Percentiles rank a stretch among this genome's conserved stretches.
These are phyloP conservation scores for Metschnikowia gruessii DNA, from an alignment of 805 yeast species.

Conservation along the genomic window DNA sequence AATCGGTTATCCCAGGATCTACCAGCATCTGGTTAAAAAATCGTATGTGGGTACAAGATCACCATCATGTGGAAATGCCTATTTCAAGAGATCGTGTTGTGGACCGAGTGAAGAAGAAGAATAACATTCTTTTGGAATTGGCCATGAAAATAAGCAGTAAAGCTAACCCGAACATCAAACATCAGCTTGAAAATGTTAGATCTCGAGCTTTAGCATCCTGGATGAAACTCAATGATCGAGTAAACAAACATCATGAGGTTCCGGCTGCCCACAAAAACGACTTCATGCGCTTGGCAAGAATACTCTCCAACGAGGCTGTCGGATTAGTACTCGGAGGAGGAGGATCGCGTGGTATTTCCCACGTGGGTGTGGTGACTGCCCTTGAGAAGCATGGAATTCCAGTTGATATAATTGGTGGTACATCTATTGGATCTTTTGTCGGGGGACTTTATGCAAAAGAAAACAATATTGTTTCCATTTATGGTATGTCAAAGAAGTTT, in stretches of 20 bases:
- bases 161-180: conserved; percentile 34
- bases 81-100: conserved; percentile 24
- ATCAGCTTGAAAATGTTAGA: conserved; percentile 32
- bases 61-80: conserved; percentile 84
- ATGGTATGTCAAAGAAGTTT: conserved; percentile 85
- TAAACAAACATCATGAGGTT: conserved; percentile 20
- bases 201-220: conserved; percentile 29
- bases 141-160: conserved; percentile 34
- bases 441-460: conserved; percentile 95
- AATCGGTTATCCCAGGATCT: conserved; percentile 78
- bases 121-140: conserved; percentile 31
- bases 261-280: conserved; percentile 49
- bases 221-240: conserved; percentile 24
- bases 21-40: conserved; percentile 82
- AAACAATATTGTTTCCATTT: conserved; percentile 85
- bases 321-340: conserved; percentile 97
- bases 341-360: conserved; percentile 93
- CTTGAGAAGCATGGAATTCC: conserved; percentile 92
- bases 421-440: conserved; percentile 93
- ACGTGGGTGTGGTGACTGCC: conserved; percentile 87
- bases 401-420: conserved; percentile 91
- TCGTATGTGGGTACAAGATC: conserved; percentile 88
- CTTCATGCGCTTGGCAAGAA: conserved; percentile 83
- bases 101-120: conserved; percentile 19
- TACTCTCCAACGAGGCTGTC: conserved; percentile 87